phyloP scores from a whole-genome alignment of 1,284 basidiomycete species.

The Rhizoctonia solani region DNA sequence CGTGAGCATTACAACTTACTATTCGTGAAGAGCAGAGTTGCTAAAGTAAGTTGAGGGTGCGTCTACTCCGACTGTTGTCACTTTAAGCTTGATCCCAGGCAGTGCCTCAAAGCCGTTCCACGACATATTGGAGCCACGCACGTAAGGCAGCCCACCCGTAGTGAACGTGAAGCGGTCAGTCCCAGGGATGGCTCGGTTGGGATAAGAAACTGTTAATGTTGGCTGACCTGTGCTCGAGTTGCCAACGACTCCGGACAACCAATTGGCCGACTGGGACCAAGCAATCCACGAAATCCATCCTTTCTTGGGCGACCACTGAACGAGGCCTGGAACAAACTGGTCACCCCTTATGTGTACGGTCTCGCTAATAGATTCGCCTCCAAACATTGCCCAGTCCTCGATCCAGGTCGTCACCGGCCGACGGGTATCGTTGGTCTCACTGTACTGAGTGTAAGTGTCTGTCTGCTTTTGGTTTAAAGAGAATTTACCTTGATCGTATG shows the following conservation, averaged over 20 bases:
- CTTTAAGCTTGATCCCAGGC: constrained; percentile 22
- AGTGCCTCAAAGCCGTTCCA: constrained; percentile 21
- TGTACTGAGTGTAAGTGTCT: not conserved
- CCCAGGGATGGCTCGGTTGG: constrained; percentile 15
- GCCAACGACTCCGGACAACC: constrained; percentile 24
- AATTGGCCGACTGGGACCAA: constrained; percentile 25
- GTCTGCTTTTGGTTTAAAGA: not conserved
- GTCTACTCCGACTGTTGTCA: constrained; percentile 12
- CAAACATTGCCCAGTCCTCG: constrained; percentile 28
- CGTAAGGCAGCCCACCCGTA: constrained; percentile 2
- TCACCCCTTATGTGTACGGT: constrained; percentile 17
- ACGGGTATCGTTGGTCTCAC: constrained; percentile 25
- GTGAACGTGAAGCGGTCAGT: constrained; percentile 20
- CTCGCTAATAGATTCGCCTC: constrained; percentile 26
- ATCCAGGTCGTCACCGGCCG: constrained; percentile 26
- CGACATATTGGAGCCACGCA: constrained; percentile 22
- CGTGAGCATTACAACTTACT: not conserved
- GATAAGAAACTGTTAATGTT: constrained; percentile 12
- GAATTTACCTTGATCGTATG: constrained; percentile 17
- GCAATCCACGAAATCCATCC: constrained; percentile 23
- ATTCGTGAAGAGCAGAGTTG: constrained; percentile 14
- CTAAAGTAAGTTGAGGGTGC: constrained; percentile 26
- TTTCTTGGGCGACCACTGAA: constrained; percentile 28
- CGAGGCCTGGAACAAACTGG: constrained; percentile 17
- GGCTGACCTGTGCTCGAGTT: constrained; percentile 20